phyloP scores from a whole-genome alignment of 2,329 filamentous ascomycete species.

The Claviceps sp. region DNA sequence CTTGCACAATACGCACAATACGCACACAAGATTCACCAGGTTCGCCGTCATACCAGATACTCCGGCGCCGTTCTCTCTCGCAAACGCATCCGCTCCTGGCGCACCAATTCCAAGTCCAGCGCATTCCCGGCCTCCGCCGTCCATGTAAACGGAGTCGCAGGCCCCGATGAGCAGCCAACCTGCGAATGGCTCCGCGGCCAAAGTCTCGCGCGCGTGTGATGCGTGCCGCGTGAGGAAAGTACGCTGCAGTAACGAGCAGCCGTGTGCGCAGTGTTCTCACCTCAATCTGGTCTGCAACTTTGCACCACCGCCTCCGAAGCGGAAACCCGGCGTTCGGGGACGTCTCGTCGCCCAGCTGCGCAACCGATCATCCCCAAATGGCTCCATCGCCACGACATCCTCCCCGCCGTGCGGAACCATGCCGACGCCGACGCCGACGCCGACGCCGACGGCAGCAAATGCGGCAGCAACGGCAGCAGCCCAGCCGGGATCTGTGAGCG shows the following conservation, averaged over 20 bases:
- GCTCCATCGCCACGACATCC: background rate
- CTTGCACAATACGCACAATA: background rate
- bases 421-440: too few species aligned
- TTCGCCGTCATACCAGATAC: background rate
- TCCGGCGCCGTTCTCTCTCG: background rate
- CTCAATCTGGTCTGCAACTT: conserved; percentile 22
- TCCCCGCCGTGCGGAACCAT: background rate
- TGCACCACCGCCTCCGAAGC: conserved; percentile 18
- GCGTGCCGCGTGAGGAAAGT: conserved; percentile 26
- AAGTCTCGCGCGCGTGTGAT: conserved; percentile 20
- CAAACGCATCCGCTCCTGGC: background rate
- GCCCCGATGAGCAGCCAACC: conserved; percentile 6
- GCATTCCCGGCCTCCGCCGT: background rate
- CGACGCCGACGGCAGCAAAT: too few species aligned
- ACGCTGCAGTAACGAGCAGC: conserved; percentile 20
- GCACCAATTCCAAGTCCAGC: background rate
- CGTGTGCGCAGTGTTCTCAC: conserved; percentile 24
- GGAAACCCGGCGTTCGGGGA: conserved; percentile 21
- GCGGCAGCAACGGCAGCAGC: background rate
- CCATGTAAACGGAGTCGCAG: background rate
- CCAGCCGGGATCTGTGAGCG: conserved; percentile 1
- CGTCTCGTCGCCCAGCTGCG: conserved; percentile 23
- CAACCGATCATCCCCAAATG: conserved; percentile 9
- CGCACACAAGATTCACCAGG: background rate
- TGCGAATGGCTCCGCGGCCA: conserved; percentile 3